Evolutionary conservation across 1,139 yeast genomes (phyloP).

Genomic region (Pichia sp.): DNA sequence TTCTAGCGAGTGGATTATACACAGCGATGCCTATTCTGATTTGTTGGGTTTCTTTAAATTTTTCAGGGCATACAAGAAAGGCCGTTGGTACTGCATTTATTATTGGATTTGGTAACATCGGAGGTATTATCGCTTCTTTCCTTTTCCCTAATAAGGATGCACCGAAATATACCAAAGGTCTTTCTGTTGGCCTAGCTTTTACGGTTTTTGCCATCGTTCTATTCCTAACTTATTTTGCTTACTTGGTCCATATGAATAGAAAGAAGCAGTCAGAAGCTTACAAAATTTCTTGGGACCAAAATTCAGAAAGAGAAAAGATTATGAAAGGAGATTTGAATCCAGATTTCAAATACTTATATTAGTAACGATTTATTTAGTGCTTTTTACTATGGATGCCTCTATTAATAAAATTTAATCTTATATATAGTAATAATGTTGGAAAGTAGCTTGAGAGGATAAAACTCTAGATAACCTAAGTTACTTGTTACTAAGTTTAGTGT

Average conservation of each 20-base stretch:
- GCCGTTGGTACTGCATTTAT: constrained; percentile 71
- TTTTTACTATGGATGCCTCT: too few relatives aligned
- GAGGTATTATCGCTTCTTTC: constrained; percentile 69
- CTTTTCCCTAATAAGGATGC: constrained; percentile 51
- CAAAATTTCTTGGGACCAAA: constrained; percentile 37
- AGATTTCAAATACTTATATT: constrained; percentile 33
- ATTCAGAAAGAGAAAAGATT: constrained; percentile 41
- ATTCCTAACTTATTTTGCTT: constrained; percentile 37
- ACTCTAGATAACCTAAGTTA: too few relatives aligned
- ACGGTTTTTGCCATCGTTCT: constrained; percentile 46
- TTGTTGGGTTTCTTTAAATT: constrained; percentile 64
- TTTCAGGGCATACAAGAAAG: constrained; percentile 64
- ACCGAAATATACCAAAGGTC: constrained; percentile 53
- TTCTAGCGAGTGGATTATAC: constrained; percentile 58
- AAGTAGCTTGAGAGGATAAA: too few relatives aligned
- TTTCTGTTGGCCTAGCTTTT: constrained; percentile 43
- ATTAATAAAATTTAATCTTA: too few relatives aligned
- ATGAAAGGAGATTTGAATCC: constrained; percentile 66
- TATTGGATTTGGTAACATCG: constrained; percentile 77
- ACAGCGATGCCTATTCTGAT: constrained; percentile 68
- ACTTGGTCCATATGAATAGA: constrained; percentile 36
- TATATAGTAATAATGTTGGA: too few relatives aligned
- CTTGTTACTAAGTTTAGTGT: too few relatives aligned
- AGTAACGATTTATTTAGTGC: too few relatives aligned
- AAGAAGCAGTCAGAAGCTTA: constrained; percentile 33